Evolutionary conservation across 106 monocot species (phyloP), one percentile per base, ranked within the genome.

Genomic region (Allium cepa): DNA sequence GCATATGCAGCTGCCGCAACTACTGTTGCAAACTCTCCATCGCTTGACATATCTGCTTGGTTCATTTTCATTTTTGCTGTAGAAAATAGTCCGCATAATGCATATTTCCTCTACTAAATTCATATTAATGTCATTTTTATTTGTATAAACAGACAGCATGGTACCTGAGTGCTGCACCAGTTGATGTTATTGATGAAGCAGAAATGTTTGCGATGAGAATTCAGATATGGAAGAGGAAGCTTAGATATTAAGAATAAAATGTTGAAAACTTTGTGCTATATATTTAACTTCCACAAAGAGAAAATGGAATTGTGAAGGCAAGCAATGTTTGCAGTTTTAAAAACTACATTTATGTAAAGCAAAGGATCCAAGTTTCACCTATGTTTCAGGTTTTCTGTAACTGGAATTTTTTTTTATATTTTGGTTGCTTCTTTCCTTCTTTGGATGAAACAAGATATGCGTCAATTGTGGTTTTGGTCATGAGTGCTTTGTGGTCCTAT

Each of bases 1-100:
- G 69, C 75, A 47, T 75, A 75, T 13, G 75, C 75, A 45, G 75
- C 46, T 62, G 75, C 75, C 17, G 75, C 75, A 12, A 75, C 47
- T 18, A 14, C 53, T 22, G 18, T 50, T 47, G 66, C 75, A 69
- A 68, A 75, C 68, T 75, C 75, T 7, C 69, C 75, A 75, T 75
- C 69, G 13, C 60, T 60, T 28, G 47, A 28, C 48, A 22, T 62
- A 15, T 69, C 69, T 9, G 18, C 12, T 52, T 75, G 50, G 17
- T 52, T 75, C 75, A 68, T 68, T 69, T 75, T 36, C 16, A 13
- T 69, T 8, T 18, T 2, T 14, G 56, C 53, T 12, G 53, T 55
- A 55, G 36, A 36, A 36, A 36, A 36, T 36, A 36, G 3, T 36
- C 36, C 3, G 3, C 36, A 22, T 36, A 36, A 36, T 36, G 36